Percentiles rank a stretch among this genome's conserved stretches.
Evolutionary conservation across 805 yeast genomes (phyloP).

Genomic region (Candida sithepensis): DNA sequence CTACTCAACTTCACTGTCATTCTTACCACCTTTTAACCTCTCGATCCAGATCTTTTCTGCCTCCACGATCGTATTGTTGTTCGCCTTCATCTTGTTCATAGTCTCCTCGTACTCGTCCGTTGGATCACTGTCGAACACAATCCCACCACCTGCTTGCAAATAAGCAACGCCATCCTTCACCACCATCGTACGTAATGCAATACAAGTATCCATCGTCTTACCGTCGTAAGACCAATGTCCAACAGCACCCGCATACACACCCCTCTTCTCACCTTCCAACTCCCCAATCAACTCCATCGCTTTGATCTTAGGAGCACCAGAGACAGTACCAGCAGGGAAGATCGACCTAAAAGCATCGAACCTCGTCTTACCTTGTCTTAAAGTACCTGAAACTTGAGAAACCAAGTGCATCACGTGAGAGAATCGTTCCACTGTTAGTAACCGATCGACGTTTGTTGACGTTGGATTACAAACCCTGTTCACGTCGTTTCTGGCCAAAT

Average conservation of each 20-base stretch:
- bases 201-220: constrained; percentile 95
- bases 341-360: constrained; percentile 97
- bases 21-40: constrained; percentile 28
- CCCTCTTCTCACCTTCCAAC: constrained; percentile 87
- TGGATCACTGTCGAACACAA: constrained; percentile 92
- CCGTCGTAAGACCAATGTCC: constrained; percentile 98
- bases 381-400: constrained; percentile 88
- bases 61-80: constrained; percentile 83
- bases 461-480: constrained; percentile 90
- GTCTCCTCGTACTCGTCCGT: constrained; percentile 95
- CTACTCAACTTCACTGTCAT: constrained; percentile 25
- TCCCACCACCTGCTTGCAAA: constrained; percentile 98
- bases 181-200: constrained; percentile 96
- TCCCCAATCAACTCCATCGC: constrained; percentile 95
- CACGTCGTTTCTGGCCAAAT: constrained; percentile 93
- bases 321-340: constrained; percentile 98
- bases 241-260: constrained; percentile 98
- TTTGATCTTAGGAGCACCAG: constrained; percentile 96
- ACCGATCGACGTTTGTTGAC: constrained; percentile 81
- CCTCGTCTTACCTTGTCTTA: constrained; percentile 78
- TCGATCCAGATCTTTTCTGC: constrained; percentile 80
- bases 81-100: constrained; percentile 95
- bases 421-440: constrained; percentile 87
- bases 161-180: constrained; percentile 87
- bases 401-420: constrained; percentile 97